Base-by-base conservation (phyloP, 2,329 filamentous ascomycete genomes). In the Cadophora luteo-olivacea region DNA sequence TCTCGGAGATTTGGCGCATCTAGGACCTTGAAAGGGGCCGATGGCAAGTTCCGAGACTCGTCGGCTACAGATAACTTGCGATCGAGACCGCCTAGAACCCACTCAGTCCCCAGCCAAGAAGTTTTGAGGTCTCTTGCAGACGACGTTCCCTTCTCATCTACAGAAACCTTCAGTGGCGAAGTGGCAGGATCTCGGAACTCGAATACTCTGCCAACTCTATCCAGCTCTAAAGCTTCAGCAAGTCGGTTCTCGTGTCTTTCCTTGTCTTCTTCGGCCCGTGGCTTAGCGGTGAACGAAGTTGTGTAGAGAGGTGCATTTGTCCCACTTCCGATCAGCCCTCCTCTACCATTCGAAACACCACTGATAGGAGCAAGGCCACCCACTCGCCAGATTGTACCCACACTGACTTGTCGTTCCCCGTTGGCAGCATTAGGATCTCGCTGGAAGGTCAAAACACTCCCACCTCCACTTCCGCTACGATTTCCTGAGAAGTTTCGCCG, bases 1-100 rank as follows among this genome's bases (percentile, higher is more conserved):
- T 98, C 94, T 67, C 93, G 89, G n/a, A 98, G 84, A 63, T 89
- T 88, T 2, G 94, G 94, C 9, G 95, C 95, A 80, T 97, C 93
- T 5, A 99, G 85, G 7, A 97, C 92, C 60, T 92, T 92, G 81
- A 97, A 97, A 5, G 94, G 92, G 22, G 91, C 86, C 8, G 86
- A 84, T 48, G 93, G 91, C 52, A 96, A 83, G 45, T 83, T 79
- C 65, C 85, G 82, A 67, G 64, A 45, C 67, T 77, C 76, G 52
- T 72, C 67, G 1, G 75, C 74, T 65, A 79, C 74, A 45, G 71
- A 76, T 36, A 61, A 57, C 69, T 75, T 76, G 33, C 66, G 71
- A 45, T 75, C 72, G 9, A 64, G 52, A 4, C 65, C 70, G 33
- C 65, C 70, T 22, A 72, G 67, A 5, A 78, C 71, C 78, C 77